Conservation (phyloP, 768 basidiomycete species). For the Russula compacta region DNA sequence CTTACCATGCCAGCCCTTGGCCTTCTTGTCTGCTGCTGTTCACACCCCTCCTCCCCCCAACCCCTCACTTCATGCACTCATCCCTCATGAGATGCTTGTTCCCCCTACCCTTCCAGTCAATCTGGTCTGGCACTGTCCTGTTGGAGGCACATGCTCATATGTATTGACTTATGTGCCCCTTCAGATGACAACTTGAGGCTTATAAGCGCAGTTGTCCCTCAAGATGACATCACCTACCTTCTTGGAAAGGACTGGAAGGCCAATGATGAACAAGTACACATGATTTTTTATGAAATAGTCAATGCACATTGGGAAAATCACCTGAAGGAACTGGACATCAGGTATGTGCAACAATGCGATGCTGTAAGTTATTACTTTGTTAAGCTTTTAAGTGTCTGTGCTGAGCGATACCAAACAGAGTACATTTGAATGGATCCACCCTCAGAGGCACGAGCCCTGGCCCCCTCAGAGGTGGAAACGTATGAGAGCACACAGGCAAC, state of each 20-base stretch:
- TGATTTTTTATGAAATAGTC: conserved; percentile 21
- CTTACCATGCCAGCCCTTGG: conserved; percentile 28
- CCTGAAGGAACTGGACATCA: conserved; percentile 19
- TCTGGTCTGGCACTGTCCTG: conserved; percentile 46
- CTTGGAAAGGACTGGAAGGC: conserved; percentile 3
- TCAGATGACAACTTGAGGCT: conserved; percentile 27
- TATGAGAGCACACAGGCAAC: background rate
- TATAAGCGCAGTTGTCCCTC: conserved; percentile 13
- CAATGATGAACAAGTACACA: conserved; percentile 9
- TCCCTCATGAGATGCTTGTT: conserved; percentile 32
- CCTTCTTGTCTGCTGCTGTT: conserved; percentile 15
- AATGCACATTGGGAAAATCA: conserved; percentile 22
- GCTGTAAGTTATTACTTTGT: background rate
- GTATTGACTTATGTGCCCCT: conserved; percentile 39
- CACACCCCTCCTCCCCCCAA: conserved; percentile 3
- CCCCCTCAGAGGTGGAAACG: background rate
- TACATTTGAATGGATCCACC: conserved; percentile 11
- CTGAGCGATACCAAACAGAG: background rate
- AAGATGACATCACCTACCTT: background rate
- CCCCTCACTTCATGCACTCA: conserved; percentile 21
- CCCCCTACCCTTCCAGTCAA: conserved; percentile 35
- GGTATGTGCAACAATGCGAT: background rate
- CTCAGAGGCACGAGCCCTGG: background rate
- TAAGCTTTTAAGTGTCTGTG: background rate
- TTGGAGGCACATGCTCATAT: conserved; percentile 32